A percentile compares a stretch with the other conserved stretches of the same genome.
Conservation (phyloP, 1,139 yeast genomes). For the Suhomyces bribrorum region DNA sequence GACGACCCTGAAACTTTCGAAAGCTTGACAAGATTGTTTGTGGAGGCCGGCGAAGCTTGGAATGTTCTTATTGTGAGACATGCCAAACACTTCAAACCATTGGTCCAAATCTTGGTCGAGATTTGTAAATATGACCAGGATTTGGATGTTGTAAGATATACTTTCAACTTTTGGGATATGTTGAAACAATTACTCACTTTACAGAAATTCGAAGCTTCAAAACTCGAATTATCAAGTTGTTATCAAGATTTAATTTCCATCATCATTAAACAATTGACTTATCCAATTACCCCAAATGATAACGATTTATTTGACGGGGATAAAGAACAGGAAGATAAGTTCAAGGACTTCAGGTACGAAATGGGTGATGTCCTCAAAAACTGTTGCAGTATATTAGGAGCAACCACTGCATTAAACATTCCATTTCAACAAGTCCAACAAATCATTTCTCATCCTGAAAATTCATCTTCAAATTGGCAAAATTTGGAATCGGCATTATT, state of each 20-base stretch:
- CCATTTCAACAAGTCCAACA: conserved; percentile 58
- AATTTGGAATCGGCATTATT: conserved; percentile 87
- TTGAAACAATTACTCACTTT: conserved; percentile 71
- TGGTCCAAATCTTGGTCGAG: conserved; percentile 73
- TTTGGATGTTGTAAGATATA: conserved; percentile 83
- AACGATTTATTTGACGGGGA: conserved; percentile 57
- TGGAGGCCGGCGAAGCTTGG: conserved; percentile 97
- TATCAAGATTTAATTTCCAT: conserved; percentile 66
- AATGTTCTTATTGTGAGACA: conserved; percentile 77
- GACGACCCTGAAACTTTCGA: conserved; percentile 75
- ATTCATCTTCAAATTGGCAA: conserved; percentile 63
- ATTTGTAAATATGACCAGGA: conserved; percentile 69
- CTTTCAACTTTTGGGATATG: conserved; percentile 90
- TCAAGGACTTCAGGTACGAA: conserved; percentile 90
- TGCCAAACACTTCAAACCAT: conserved; percentile 68
- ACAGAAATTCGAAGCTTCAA: conserved; percentile 64
- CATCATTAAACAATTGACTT: conserved; percentile 70
- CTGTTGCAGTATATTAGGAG: conserved; percentile 88
- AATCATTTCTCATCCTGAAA: conserved; percentile 34
- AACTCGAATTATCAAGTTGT: conserved; percentile 55
- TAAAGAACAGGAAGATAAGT: conserved; percentile 86
- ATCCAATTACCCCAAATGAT: conserved; percentile 57
- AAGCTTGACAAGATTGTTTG: conserved; percentile 73
- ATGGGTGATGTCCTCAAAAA: conserved; percentile 97
- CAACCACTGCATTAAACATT: conserved; percentile 62